Percentiles rank a stretch among this genome's conserved stretches.
Evolutionary conservation across 331 rosid species (phyloP).

Genomic region (Erythrophleum ivorense): DNA sequence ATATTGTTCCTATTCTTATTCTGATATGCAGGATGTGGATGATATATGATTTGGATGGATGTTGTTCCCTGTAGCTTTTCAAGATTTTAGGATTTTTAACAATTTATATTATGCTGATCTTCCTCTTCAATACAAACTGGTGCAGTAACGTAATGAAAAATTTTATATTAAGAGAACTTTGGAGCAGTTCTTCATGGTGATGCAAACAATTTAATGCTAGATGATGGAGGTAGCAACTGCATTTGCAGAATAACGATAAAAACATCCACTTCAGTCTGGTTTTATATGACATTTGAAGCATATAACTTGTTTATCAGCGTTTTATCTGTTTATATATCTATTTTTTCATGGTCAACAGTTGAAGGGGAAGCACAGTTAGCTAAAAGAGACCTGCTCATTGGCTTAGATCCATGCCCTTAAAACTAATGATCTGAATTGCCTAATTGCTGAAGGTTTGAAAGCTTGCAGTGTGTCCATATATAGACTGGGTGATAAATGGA

Average conservation of each 20-base stretch:
- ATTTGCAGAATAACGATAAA: background rate
- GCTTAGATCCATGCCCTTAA: background rate
- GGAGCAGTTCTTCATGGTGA: background rate
- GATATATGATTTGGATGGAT: background rate
- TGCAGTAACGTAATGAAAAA: too few species aligned
- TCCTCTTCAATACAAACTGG: background rate
- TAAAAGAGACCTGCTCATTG: background rate
- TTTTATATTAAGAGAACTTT: background rate
- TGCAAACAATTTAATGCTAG: background rate
- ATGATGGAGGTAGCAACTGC: background rate
- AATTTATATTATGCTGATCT: background rate
- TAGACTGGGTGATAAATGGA: background rate
- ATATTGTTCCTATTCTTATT: background rate
- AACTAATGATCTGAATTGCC: background rate
- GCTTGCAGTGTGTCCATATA: constrained; percentile 6
- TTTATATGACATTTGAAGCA: background rate
- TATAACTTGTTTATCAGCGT: background rate
- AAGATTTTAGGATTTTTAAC: background rate
- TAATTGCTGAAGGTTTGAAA: constrained; percentile 5
- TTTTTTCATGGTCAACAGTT: background rate
- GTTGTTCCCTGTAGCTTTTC: background rate
- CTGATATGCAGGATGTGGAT: background rate
- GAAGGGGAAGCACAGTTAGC: background rate
- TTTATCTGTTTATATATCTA: background rate
- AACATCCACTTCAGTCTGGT: background rate